Base-by-base conservation (phyloP, 2,329 filamentous ascomycete species). In the Pestalotiopsis sp. region DNA sequence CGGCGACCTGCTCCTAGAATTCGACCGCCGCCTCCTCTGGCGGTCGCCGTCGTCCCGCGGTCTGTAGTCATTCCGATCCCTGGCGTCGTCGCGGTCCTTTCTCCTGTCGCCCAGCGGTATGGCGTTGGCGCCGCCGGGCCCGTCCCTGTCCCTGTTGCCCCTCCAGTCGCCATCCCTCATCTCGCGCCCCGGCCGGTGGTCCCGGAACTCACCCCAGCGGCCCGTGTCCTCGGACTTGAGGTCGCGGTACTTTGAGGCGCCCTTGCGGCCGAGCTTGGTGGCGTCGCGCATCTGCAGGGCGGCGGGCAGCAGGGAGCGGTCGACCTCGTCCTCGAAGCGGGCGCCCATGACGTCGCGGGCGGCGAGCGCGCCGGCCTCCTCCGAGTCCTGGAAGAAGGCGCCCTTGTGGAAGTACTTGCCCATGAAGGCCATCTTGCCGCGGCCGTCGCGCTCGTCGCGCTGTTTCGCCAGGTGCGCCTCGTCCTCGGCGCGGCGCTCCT, bases 361-460 rank as follows among this genome's bases (percentile, higher is more conserved):
- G 70, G 92, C 90, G 59, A 98, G 83, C 0, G 93, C 93, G 70
- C 92, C 89, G 17, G 89, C 89, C 73, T 90, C 89, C 64, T 90
- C 86, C 73, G 97, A 92, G 65, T 94, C 93, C 72, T 92, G 92
- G 83, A 93, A 98, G 83, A 98, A 99, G 17, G 96, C 96, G 62
- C 96, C 96, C 81, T 94, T 95, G 85, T 99, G 96, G 80, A 93
- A 94, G 82, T 98, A 99, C 77, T 94, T 94, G 77, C 98, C 94
- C 92, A 98, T 93, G 78, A 90, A 98, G 1, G 88, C 88, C 85
- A 96, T 93, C 80, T 95, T 92, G 65, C 94, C 94, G 69, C 91
- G 91, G 64, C 84, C 80, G 69, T 92, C 89, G 74, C 93, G 92
- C 70, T 97, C 94, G 70, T 92, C 92, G 73, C 91, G 89, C 80